Conservation (phyloP, 345 rosid species). For the Capsella bursapastoris region DNA sequence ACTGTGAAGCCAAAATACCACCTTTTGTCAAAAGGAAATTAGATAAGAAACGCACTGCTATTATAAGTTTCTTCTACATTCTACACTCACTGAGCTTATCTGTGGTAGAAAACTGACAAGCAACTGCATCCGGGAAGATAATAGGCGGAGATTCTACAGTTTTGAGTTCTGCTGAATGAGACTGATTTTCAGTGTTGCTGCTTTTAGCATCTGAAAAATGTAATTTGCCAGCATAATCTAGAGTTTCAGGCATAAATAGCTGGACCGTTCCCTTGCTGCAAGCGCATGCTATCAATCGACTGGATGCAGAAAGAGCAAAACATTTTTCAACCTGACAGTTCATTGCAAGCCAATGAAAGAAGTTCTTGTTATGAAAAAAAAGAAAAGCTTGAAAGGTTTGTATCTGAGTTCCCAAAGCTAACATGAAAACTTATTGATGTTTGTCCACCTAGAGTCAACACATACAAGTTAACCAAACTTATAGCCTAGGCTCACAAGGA, state of each 20-base stretch:
- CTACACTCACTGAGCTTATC: constrained; percentile 64
- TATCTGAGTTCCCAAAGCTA: not conserved
- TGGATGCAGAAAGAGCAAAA: constrained; percentile 71
- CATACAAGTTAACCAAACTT: constrained; percentile 3
- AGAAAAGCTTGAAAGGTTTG: not conserved
- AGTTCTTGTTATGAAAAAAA: not conserved
- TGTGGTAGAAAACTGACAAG: constrained; percentile 74
- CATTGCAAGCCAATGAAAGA: constrained; percentile 14
- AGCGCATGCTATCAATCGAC: constrained; percentile 75
- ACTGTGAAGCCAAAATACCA: constrained; percentile 54
- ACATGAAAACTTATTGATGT: constrained; percentile 1
- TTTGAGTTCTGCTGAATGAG: constrained; percentile 25
- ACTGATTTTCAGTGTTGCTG: constrained; percentile 40
- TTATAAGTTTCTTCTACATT: constrained; percentile 25
- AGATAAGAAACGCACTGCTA: constrained; percentile 14
- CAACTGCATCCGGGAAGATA: constrained; percentile 68
- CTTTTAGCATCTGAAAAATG: constrained; percentile 58
- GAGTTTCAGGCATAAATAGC: constrained; percentile 53
- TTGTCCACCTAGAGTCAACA: not conserved
- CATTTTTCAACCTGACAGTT: constrained; percentile 72
- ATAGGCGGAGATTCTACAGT: constrained; percentile 37
- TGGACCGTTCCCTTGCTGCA: constrained; percentile 71
- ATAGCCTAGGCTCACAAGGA: constrained; percentile 3
- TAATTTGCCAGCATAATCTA: constrained; percentile 55
- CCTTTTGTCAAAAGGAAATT: not conserved